Percentiles rank a stretch among this genome's conserved stretches.
Conservation (phyloP, 495 filamentous ascomycete species). For the Hypoxylon subgilvum region DNA sequence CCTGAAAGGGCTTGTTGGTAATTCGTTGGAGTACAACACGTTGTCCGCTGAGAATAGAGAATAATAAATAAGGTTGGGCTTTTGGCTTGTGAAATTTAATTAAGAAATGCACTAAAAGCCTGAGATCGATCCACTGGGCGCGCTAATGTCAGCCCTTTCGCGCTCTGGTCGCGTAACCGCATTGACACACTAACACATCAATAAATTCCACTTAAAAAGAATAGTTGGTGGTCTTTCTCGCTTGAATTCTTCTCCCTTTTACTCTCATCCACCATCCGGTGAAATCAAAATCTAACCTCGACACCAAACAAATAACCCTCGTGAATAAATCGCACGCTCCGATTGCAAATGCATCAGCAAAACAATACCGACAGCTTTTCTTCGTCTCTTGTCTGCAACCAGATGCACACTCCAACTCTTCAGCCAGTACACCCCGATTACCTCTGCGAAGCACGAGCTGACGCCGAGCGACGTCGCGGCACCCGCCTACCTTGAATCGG, state of each 20-base stretch:
- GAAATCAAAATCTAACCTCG: background rate
- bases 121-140: constrained; percentile 23
- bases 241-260: constrained; percentile 4
- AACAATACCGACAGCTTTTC: constrained; percentile 48
- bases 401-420: constrained; percentile 54
- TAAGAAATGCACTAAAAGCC: too few species aligned
- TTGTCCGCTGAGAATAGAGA: constrained; percentile 15
- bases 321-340: constrained; percentile 18
- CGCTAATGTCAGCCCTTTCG: background rate
- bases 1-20: constrained; percentile 19
- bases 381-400: constrained; percentile 53
- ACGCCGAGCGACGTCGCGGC: constrained; percentile 59
- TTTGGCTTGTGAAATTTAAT: constrained; percentile 14
- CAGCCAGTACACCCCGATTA: constrained; percentile 47
- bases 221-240: constrained; percentile 16
- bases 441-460: constrained; percentile 50
- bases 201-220: too few species aligned
- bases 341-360: constrained; percentile 55
- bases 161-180: background rate
- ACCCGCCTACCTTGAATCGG: constrained; percentile 50
- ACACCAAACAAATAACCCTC: background rate
- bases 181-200: too few species aligned
- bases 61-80: constrained; percentile 10
- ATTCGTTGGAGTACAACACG: too few species aligned
- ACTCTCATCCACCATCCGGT: background rate